Base-by-base conservation (phyloP, 2,329 filamentous ascomycete species). In the Lasiodiplodia gonubiensis region DNA sequence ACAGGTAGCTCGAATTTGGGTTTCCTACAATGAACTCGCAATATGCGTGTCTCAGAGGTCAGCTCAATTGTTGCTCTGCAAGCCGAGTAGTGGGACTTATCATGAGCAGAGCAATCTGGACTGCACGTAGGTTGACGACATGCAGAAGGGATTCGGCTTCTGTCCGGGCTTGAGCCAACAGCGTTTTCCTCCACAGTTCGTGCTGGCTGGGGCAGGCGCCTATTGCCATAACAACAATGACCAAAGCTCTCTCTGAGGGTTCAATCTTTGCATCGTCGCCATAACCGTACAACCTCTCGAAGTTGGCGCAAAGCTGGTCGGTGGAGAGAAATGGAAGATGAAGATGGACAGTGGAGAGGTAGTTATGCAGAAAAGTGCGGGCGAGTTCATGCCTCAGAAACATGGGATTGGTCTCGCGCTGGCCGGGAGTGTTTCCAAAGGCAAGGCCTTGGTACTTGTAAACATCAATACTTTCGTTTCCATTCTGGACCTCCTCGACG, bases 401-500 rank as follows among this genome's bases (percentile, higher is more conserved):
- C 37, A 63, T 52, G n/a, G 57, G 52, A 11, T 59, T 65, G 11
- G 67, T 51, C 60, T 68, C 67, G 46, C 67, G 67, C 37, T 51
- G 67, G 12, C 27, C 42, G 4, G 35, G 27, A 27, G 61, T 39
- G 48, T 55, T 65, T 21, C 60, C 67, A 60, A 68, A 68, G 23
- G 67, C 67, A 11, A 68, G 59, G 59, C 67, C 67, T n/a, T 65
- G 67, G 35, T 68, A 68, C n/a, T 57, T 59, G 60, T 57, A 68
- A 30, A 65, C 53, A n/a, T 68, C 67, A 18, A 68, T 57, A 18
- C 60, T 52, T 10, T 53, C 53, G 23, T 68, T 68, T 23, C 67
- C 67, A 35, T 68, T 65, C 33, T 68, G 60, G 23, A 68, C 67
- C 10, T 68, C 61, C 18, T 57, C 54, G 16, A 57, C 66, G 37